phyloP scores from a whole-genome alignment of 2,329 filamentous ascomycete species.

The Penicillium sp. region DNA sequence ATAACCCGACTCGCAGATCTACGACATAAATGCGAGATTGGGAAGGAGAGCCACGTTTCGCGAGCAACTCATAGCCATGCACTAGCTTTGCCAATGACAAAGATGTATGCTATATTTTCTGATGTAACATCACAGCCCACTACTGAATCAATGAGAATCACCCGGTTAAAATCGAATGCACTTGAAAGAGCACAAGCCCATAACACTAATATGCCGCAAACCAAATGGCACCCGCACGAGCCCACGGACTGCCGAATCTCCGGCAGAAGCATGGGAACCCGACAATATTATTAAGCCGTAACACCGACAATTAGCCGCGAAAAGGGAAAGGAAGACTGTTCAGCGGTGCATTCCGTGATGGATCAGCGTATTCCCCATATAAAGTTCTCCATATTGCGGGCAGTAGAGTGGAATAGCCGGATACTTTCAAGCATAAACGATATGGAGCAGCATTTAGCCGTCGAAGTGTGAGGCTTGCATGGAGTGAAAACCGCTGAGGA shows the following conservation, averaged over 20 bases:
- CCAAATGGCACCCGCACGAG: not conserved
- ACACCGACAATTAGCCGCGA: slow-evolving; percentile 3
- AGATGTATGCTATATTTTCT: not conserved
- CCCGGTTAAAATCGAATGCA: too few relatives aligned
- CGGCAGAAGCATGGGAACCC: not conserved
- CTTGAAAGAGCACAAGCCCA: not conserved
- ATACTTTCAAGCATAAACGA: not conserved
- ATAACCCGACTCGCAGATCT: not conserved
- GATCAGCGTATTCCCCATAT: not conserved
- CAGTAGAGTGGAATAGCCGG: not conserved
- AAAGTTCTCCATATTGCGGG: not conserved
- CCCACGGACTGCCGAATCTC: not conserved
- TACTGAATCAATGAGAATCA: not conserved
- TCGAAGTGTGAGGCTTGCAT: not conserved
- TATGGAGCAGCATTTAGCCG: not conserved
- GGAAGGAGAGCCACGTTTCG: not conserved
- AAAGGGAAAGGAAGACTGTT: not conserved
- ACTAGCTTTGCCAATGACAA: not conserved
- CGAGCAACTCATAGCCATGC: not conserved
- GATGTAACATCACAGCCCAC: not conserved
- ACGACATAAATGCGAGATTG: not conserved
- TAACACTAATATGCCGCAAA: not conserved
- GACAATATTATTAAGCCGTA: not conserved
- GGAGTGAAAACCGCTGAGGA: not conserved
- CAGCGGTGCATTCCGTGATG: not conserved